phyloP scores from a whole-genome alignment of 345 rosid genomes.

The Arabidopsis arenosa region DNA sequence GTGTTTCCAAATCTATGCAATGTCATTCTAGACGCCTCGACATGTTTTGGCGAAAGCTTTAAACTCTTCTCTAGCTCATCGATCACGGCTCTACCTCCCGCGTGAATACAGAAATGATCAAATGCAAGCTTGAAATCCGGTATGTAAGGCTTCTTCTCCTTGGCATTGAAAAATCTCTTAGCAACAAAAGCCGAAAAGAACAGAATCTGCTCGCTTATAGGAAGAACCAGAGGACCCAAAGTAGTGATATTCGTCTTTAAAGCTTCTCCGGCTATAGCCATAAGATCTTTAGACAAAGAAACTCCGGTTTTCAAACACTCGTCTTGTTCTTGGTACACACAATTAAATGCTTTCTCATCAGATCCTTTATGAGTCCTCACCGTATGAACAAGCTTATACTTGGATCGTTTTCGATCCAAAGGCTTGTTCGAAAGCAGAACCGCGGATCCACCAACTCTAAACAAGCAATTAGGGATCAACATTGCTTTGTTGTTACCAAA shows the following conservation, averaged over 20 bases:
- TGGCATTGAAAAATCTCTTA: constrained; percentile 61
- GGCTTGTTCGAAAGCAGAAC: constrained; percentile 68
- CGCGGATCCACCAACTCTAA: constrained; percentile 86
- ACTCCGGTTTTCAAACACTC: constrained; percentile 79
- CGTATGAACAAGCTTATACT: constrained; percentile 78
- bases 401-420: constrained; percentile 60
- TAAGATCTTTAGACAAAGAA: constrained; percentile 82
- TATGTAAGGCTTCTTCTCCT: constrained; percentile 61
- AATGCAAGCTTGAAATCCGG: constrained; percentile 94
- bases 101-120: constrained; percentile 89
- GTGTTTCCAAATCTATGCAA: constrained; percentile 92
- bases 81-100: constrained; percentile 88
- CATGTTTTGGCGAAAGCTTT: constrained; percentile 70
- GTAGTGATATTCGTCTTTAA: constrained; percentile 85
- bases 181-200: constrained; percentile 67
- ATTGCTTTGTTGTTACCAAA: constrained; percentile 87
- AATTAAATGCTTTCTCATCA: constrained; percentile 77
- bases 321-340: constrained; percentile 87
- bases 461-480: constrained; percentile 90
- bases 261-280: constrained; percentile 82
- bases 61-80: constrained; percentile 90
- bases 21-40: constrained; percentile 88
- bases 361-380: constrained; percentile 87
- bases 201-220: constrained; percentile 78
- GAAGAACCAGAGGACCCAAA: constrained; percentile 88